Evolutionary conservation across 305 asterid genomes (phyloP), one percentile per base, ranked within the genome.

Genomic region (Fraxinus velutina): DNA sequence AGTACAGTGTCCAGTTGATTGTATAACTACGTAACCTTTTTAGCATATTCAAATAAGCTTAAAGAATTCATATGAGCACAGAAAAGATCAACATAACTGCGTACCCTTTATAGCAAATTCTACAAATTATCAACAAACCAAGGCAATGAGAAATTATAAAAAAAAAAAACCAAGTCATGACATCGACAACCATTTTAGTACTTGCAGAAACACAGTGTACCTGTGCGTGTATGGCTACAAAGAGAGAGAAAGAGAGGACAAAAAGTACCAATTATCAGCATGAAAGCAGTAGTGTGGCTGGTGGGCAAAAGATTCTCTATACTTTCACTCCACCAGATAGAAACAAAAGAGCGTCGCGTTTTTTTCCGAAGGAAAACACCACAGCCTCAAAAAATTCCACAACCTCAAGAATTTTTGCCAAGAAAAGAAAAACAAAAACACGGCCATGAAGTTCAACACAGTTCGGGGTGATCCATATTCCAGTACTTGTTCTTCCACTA

Each of bases 341-440:
- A 47, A 13, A 21, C 71, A 73, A 77, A 85, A 52, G 13, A 75
- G 75, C 73, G 4, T 57, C 70, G 68, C 80, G 85, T 83, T 84
- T 83, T 83, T 89, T 57, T 76, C 66, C 80, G 33, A 47, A 68
- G 73, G 85, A 85, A 64, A 78, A 78, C 84, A 86, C 88, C 86
- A 80, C 87, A 87, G 76, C 90, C 90, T 87, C 88, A 84, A 68
- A 85, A 88, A 78, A 79, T 85, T 76, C 32, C 73, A 34, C 29
- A 71, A 33, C 32, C 9, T 37, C 27, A 70, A 55, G 72, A 50
- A 50, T 50, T n/a, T 50, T 50, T 5, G 62, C 22, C 62, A 77
- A n/a, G 55, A 33, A 15, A 32, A 75, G 33, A 47, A 24, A 74
- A 22, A 27, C 4, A 71, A 34, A 70, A 19, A 7, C 8, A 12